Evolutionary conservation across 495 filamentous ascomycete genomes (phyloP).

Genomic region (Penicillium arizonense): DNA sequence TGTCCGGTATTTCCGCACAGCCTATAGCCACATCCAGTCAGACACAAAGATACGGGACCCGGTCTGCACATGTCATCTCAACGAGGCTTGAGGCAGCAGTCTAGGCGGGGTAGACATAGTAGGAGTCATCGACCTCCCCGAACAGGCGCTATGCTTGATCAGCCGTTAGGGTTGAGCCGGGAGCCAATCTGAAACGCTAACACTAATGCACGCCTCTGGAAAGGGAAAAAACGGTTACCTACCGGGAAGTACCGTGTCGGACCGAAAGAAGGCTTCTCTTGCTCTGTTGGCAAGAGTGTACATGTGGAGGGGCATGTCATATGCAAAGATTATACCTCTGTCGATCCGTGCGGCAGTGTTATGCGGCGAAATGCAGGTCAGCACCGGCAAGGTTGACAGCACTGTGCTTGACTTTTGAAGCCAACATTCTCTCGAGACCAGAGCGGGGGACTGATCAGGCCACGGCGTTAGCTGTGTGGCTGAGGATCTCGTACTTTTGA

Average conservation of each 20-base stretch:
- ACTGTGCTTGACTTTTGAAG: too few species aligned
- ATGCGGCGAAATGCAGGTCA: not conserved
- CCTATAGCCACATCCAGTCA: too few species aligned
- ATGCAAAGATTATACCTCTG: not conserved
- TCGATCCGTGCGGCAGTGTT: not conserved
- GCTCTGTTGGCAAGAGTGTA: conserved; percentile 12
- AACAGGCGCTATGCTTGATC: conserved; percentile 14
- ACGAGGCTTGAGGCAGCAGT: too few species aligned
- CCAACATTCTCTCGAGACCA: too few species aligned
- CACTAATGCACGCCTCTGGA: conserved; percentile 8
- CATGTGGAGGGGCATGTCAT: too few species aligned
- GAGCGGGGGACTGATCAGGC: too few species aligned
- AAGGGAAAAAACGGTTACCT: conserved; percentile 12
- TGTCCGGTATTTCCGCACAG: too few species aligned
- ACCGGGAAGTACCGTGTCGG: conserved; percentile 54
- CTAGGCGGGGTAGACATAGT: too few species aligned
- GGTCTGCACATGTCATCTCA: too few species aligned
- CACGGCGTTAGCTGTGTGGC: too few species aligned
- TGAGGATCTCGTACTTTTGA: too few species aligned
- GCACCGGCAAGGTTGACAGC: not conserved
- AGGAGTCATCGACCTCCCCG: conserved; percentile 6
- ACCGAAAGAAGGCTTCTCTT: conserved; percentile 46
- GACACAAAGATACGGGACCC: too few species aligned
- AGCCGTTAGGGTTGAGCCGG: not conserved
- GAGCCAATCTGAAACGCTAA: conserved; percentile 10